phyloP scores from a whole-genome alignment of 2,329 filamentous ascomycete species.

The Fusarium fracticaudum region DNA sequence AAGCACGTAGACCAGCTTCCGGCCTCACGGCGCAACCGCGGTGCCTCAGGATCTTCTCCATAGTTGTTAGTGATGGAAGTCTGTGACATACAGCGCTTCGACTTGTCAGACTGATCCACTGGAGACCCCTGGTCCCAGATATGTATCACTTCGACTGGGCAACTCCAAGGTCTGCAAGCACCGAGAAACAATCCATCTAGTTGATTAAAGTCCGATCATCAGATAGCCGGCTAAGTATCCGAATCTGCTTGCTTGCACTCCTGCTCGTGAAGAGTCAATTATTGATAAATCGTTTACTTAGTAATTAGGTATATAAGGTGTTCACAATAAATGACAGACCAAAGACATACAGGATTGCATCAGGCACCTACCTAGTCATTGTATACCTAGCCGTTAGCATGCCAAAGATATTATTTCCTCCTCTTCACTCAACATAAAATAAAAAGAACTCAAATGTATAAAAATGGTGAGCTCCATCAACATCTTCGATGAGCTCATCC shows the following conservation, averaged over 20 bases:
- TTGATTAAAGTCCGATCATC: slow-evolving; percentile 14
- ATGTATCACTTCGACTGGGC: slow-evolving; percentile 26
- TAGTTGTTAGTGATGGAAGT: slow-evolving; percentile 25
- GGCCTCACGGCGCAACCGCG: slow-evolving; percentile 35
- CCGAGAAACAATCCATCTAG: background rate
- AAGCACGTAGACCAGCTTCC: slow-evolving; percentile 23
- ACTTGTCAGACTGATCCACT: slow-evolving; percentile 28
- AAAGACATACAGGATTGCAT: background rate
- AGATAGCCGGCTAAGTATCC: background rate
- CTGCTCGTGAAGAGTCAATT: background rate
- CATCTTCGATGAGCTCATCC: background rate
- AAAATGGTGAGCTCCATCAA: background rate
- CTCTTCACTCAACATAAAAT: background rate
- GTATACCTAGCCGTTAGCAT: background rate
- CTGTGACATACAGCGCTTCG: slow-evolving; percentile 28
- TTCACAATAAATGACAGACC: background rate
- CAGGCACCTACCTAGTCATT: background rate
- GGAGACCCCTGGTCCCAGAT: slow-evolving; percentile 4
- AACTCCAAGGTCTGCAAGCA: slow-evolving; percentile 21
- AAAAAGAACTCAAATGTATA: background rate
- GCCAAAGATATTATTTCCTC: background rate
- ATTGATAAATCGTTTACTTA: slow-evolving; percentile 2
- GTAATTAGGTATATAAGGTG: background rate
- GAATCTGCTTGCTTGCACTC: background rate
- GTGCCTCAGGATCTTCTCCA: slow-evolving; percentile 28